phyloP scores from a whole-genome alignment of 2,329 filamentous ascomycete genomes.

The Rhynchosporium secalis region DNA sequence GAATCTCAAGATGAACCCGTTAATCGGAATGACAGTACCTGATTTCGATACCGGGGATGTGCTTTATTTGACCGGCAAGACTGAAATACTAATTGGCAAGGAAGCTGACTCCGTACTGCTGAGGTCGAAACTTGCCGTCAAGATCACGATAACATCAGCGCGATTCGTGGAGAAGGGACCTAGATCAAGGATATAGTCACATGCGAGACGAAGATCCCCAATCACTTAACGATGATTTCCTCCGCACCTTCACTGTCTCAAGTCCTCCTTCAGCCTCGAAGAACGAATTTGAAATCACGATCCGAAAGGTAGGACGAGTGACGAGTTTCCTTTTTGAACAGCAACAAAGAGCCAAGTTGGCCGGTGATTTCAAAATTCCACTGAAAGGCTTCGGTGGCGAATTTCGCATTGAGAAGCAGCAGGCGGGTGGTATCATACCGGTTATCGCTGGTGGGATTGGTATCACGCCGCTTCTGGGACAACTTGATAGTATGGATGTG shows the following conservation, averaged over 20 bases:
- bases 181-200: not conserved
- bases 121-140: constrained; percentile 9
- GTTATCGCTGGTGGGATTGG: constrained; percentile 13
- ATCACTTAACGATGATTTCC: constrained; percentile 2
- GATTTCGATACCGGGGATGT: constrained; percentile 71
- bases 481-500: constrained; percentile 5
- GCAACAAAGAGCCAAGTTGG: not conserved
- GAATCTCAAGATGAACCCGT: constrained; percentile 66
- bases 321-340: constrained; percentile 9
- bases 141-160: not conserved
- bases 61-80: constrained; percentile 67
- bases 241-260: constrained; percentile 9
- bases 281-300: constrained; percentile 9
- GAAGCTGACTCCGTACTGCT: constrained; percentile 3
- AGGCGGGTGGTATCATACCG: not conserved
- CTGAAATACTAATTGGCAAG: constrained; percentile 55
- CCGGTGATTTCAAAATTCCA: not conserved
- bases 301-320: constrained; percentile 1
- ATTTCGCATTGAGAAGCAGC: not conserved
- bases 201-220: constrained; percentile 10
- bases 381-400: constrained; percentile 9
- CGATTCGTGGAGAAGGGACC: constrained; percentile 5
- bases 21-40: constrained; percentile 68
- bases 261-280: not conserved
- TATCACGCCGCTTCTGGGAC: constrained; percentile 6